A percentile compares a stretch with the other conserved stretches of the same genome.
Conservation (phyloP, 169 alveolate species). For the Eimeria necatrix region DNA sequence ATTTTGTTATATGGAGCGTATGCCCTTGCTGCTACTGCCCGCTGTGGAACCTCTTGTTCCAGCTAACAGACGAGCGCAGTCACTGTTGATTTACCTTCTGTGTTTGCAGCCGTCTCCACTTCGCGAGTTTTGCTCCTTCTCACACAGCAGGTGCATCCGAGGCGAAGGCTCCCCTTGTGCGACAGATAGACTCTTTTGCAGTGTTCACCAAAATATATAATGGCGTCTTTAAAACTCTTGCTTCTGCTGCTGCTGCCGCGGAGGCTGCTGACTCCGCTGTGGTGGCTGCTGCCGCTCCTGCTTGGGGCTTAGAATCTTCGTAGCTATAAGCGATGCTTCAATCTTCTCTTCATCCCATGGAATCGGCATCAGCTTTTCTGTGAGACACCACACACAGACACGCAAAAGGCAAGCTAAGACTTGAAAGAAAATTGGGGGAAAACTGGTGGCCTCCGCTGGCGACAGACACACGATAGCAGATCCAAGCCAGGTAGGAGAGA, state of each 20-base stretch:
- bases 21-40: neutral
- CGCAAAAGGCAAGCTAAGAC: neutral
- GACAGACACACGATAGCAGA: no score
- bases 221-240: conserved; percentile 30
- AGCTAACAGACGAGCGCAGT: no score
- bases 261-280: conserved; percentile 20
- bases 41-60: no score
- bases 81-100: neutral
- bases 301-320: neutral
- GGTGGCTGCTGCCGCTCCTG: neutral
- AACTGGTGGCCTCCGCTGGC: no score
- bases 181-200: neutral
- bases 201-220: neutral
- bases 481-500: no score
- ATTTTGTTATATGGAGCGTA: neutral
- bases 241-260: conserved; percentile 52
- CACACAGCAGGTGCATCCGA: neutral
- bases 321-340: conserved; percentile 35
- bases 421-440: neutral
- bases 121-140: neutral
- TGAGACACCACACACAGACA: neutral
- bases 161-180: neutral
- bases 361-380: conserved; percentile 49
- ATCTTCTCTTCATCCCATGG: conserved; percentile 69
- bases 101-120: neutral